phyloP scores from a whole-genome alignment of 2,329 filamentous ascomycete species.

The Volutella citrinella region DNA sequence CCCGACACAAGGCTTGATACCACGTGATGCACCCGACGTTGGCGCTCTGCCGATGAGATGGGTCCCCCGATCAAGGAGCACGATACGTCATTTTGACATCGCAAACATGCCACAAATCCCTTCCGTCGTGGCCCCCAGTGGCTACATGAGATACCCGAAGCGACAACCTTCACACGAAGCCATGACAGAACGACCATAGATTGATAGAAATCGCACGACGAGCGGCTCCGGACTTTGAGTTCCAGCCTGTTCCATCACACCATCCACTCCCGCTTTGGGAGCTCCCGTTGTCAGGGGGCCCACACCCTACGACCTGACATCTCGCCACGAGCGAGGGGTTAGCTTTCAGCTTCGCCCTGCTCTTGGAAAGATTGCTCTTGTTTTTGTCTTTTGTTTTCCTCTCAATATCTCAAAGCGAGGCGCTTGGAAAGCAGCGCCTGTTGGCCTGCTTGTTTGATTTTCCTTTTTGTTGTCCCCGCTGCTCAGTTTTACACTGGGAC shows the following conservation, averaged over 20 bases:
- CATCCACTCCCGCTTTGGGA: conserved; percentile 8
- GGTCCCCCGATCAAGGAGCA: too few relatives aligned
- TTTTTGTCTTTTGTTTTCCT: conserved; percentile 9
- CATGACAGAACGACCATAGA: conserved; percentile 24
- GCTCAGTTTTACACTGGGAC: too few relatives aligned
- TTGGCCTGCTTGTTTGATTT: conserved; percentile 10
- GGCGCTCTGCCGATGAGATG: too few relatives aligned
- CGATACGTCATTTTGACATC: too few relatives aligned
- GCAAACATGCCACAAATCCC: too few relatives aligned
- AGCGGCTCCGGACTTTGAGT: conserved; percentile 10
- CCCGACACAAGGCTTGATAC: not conserved
- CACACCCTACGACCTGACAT: too few relatives aligned
- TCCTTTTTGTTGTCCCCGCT: conserved; percentile 4
- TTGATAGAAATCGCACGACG: conserved; percentile 21
- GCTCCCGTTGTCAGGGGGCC: conserved; percentile 2
- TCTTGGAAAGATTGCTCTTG: too few relatives aligned
- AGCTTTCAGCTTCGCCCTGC: too few relatives aligned
- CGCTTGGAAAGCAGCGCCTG: conserved; percentile 18
- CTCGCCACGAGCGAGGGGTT: too few relatives aligned
- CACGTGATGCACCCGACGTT: too few relatives aligned
- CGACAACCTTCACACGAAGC: conserved; percentile 13
- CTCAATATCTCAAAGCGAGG: conserved; percentile 21
- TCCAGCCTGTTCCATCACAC: conserved; percentile 10
- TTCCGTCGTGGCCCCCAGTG: too few relatives aligned
- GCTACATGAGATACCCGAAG: conserved; percentile 23